These are phyloP conservation scores for Phytophthora macrochlamydospora DNA, from an alignment of 352 stramenopile genomes.

Conservation along the genomic window DNA sequence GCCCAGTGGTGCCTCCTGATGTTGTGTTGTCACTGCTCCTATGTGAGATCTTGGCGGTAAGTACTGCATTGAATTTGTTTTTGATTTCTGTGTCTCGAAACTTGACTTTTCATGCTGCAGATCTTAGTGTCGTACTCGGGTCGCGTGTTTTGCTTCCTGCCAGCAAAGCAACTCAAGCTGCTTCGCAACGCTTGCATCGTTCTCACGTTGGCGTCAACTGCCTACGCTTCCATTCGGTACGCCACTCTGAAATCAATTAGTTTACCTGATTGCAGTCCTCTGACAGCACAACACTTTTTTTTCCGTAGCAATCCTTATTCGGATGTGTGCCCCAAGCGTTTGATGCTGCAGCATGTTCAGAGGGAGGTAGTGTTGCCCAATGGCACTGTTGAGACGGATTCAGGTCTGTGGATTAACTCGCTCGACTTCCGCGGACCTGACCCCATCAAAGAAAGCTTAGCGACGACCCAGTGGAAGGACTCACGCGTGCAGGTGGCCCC, in stretches of 20 bases:
- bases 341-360: conserved; percentile 75
- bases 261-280: background rate
- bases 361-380: conserved; percentile 53
- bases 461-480: conserved; percentile 56
- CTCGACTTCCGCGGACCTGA: conserved; percentile 69
- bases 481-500: conserved; percentile 36
- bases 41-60: conserved; percentile 53
- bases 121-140: conserved; percentile 59
- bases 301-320: conserved; percentile 75
- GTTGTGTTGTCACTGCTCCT: conserved; percentile 58
- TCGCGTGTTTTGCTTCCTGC: conserved; percentile 78
- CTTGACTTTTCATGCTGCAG: conserved; percentile 26
- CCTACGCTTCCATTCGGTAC: conserved; percentile 62
- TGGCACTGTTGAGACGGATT: conserved; percentile 53
- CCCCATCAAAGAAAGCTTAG: conserved; percentile 52
- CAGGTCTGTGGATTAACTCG: conserved; percentile 75
- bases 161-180: conserved; percentile 38
- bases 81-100: background rate
- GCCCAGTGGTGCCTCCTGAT: conserved; percentile 60
- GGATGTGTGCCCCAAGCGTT: conserved; percentile 63
- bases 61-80: conserved; percentile 3
- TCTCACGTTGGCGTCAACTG: conserved; percentile 37
- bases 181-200: conserved; percentile 50
- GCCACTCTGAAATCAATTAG: background rate
- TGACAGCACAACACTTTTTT: background rate